Percentiles rank a stretch among this genome's conserved stretches.
These are phyloP conservation scores for Tetracladium marchalianum DNA, from an alignment of 495 filamentous ascomycete species.

Conservation along the genomic window DNA sequence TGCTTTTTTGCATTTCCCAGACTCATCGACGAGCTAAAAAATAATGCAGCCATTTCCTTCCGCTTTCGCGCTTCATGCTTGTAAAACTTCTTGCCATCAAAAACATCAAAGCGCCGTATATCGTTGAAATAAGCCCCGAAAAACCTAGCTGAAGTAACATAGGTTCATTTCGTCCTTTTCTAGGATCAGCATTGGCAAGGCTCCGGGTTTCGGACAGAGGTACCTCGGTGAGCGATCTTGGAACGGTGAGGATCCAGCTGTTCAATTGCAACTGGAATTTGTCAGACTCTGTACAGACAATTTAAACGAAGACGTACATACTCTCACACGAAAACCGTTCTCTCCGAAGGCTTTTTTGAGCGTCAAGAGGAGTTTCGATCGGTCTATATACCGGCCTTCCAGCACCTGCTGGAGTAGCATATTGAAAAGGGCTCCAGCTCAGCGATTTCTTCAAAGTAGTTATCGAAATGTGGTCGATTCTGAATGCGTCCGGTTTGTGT, in stretches of 20 bases:
- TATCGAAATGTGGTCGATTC: not conserved
- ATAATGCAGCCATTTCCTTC: not conserved
- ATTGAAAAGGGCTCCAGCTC: not conserved
- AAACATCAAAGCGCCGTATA: not conserved
- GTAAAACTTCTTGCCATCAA: not conserved
- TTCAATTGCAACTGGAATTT: constrained; percentile 3
- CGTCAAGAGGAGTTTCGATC: not conserved
- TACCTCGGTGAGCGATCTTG: constrained; percentile 3
- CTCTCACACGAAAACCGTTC: constrained; percentile 2
- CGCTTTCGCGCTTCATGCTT: not conserved
- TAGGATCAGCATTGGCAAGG: not conserved
- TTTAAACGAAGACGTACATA: not conserved
- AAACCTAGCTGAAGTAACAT: not conserved
- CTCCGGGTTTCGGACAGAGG: not conserved
- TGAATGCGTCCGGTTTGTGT: not conserved
- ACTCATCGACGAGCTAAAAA: not conserved
- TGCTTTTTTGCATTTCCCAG: not conserved
- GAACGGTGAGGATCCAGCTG: constrained; percentile 5
- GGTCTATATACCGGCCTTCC: constrained; percentile 3
- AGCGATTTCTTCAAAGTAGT: not conserved
- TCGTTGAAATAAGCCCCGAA: not conserved
- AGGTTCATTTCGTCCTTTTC: constrained; percentile 1
- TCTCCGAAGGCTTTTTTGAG: not conserved
- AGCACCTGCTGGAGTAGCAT: constrained; percentile 1
- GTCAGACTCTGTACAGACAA: not conserved